Base-by-base conservation (phyloP, 768 basidiomycete species). In the Phaffia tasmanica region DNA sequence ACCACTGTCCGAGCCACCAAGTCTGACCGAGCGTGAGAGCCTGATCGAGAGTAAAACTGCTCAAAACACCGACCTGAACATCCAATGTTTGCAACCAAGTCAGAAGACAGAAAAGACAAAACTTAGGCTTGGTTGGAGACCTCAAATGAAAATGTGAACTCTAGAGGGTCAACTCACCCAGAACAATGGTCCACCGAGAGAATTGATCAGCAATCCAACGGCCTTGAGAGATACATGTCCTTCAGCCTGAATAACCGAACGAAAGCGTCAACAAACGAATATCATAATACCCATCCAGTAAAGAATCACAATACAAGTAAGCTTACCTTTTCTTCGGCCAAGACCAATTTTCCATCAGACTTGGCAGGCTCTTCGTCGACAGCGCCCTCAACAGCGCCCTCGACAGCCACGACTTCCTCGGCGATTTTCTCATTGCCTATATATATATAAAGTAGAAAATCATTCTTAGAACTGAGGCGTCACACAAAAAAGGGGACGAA, bases 121-220 rank as follows among this genome's bases (percentile, higher is more conserved):
- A 47, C 42, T 46, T 25, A 19, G 3, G 15, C 35, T 23, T 7
- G 11, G 2, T 21, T 35, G 21, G 3, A 27, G 49, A 46, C 23
- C 16, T 5, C 53, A n/a, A 50, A 5, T n/a, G 16, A 54, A 16
- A 54, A 54, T 16, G 4, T 27, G 16, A n/a, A n/a, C 16, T 54
- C 8, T n/a, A 5, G 53, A 54, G 16, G 53, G n/a, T 4, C 7
- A 7, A 57, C 56, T 57, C 56, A 57, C 56, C 76, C 76, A 76
- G 71, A 76, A 76, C 58, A 75, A 58, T 2, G 75, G 73, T 27
- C 76, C 76, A 54, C 76, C 76, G 29, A 75, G 74, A 18, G 68
- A 73, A 11, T 72, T 72, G 59, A 29, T 29, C 11, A 67, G 48
- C 15, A 64, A 35, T 32, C 29, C n/a, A 35, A 69, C 48, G 21